Conservation (phyloP, 345 rosid species). For the Sonneratia alba region DNA sequence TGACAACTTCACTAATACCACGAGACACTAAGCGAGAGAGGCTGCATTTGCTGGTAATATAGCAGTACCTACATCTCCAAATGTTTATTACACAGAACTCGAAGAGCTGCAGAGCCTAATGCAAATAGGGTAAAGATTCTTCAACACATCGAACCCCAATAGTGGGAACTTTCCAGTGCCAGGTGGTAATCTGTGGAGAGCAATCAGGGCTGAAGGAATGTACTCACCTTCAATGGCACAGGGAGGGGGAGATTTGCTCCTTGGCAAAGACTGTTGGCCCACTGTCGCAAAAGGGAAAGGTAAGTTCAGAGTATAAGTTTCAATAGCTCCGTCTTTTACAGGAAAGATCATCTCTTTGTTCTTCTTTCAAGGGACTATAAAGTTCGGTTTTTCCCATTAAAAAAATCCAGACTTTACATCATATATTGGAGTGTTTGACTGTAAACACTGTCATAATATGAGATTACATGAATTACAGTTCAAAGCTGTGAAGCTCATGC, state of each 20-base stretch:
- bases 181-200: too few relatives aligned
- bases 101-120: not conserved
- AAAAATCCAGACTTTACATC: too few relatives aligned
- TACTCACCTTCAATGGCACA: slow-evolving; percentile 64
- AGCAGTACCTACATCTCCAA: not conserved
- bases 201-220: not conserved
- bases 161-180: too few relatives aligned
- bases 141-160: not conserved
- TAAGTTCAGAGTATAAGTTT: not conserved
- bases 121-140: not conserved
- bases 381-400: too few relatives aligned
- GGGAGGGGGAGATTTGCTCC: slow-evolving; percentile 89
- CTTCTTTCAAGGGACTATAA: too few relatives aligned
- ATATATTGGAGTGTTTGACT: too few relatives aligned
- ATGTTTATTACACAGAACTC: too few relatives aligned
- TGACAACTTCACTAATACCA: not conserved
- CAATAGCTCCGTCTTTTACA: not conserved
- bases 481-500: too few relatives aligned
- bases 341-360: not conserved
- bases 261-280: slow-evolving; percentile 92
- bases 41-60: not conserved
- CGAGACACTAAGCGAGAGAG: not conserved
- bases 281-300: slow-evolving; percentile 27
- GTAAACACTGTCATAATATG: too few relatives aligned
- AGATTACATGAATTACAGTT: too few relatives aligned